Evolutionary conservation across 345 rosid species (phyloP), one percentile per base, ranked within the genome.

Genomic region (Carallia pectinifolia): DNA sequence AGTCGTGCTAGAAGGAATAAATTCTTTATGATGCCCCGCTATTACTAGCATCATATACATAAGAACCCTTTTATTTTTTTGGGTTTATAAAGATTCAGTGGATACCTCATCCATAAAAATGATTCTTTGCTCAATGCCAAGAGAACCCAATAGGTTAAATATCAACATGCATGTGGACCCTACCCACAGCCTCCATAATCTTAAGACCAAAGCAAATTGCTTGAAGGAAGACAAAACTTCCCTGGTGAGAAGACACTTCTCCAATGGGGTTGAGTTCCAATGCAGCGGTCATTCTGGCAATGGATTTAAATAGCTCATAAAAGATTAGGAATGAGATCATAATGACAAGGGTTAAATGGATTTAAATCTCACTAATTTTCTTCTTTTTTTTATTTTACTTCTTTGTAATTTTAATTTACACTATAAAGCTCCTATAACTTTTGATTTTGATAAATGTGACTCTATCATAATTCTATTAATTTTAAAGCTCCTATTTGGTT

Each of bases 41-140:
- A 23, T 23, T 0, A 23, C 23, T 23, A 23, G 23, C 23, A 23
- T 23, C 23, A 23, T 33, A 33, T 33, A 33, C 34, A 33, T 33
- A 33, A 33, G 34, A 33, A 33, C 34, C 34, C 34, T 33, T 12
- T 9, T 3, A 1, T 1, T 58, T 52, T 55, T 63, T 64, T 54
- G 6, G 12, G 19, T 18, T 29, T 9, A 53, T 6, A 71, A 8
- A 64, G 23, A 63, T 63, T 27, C 62, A 55, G 1, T 34, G 55
- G 48, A 71, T 54, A 63, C 68, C 27, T 55, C 50, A 44, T 71
- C 64, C 64, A 53, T 31, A 33, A 47, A 48, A 64, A 1, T 18
- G 47, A 44, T 39, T 53, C 55, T 64, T 33, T 5, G 7, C 54
- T 10, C 2, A 5, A 36, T 6, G 48, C 23, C 55, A 18, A 7